Base-by-base conservation (phyloP, 2,329 filamentous ascomycete genomes). In the Xylaria digitata region DNA sequence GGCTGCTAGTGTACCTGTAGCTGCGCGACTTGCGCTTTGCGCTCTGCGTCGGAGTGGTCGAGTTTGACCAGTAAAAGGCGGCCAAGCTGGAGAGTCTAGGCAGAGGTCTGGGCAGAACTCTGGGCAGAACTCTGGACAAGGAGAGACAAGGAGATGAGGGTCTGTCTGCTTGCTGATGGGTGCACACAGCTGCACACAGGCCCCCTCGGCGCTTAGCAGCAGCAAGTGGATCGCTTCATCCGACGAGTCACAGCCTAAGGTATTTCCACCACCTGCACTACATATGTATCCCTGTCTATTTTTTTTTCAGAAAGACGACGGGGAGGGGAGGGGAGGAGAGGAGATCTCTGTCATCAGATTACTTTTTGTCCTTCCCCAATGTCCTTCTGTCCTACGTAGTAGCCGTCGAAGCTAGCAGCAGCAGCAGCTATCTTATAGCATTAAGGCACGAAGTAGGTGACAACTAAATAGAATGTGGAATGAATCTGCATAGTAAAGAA, bases 151-250 rank as follows among this genome's bases (percentile, higher is more conserved):
- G 34, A 37, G 34, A 37, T 55, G 65, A 65, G 45, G 49, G 23
- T 54, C 49, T 54, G 48, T 50, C 48, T n/a, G 57, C 42, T 46
- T 52, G 42, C 63, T 54, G 68, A 69, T 64, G 76, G 75, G 71
- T 72, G 80, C 65, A 60, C 65, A 60, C 62, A 63, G 65, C n/a
- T n/a, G 75, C 77, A 81, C 82, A 63, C 71, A 74, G 83, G 82
- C 81, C 81, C 58, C 58, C 64, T 78, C 83, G 82, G 86, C 86
- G 86, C 85, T 87, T 87, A 87, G 79, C 75, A 77, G 75, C 77
- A 72, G 78, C 77, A 72, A 78, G 60, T 76, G 80, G 75, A 77
- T 81, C 79, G 77, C 80, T 80, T 80, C 78, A 76, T 75, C 77
- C 75, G 77, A 75, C 80, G 76, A 81, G 75, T 79, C 76, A 80